phyloP scores from a whole-genome alignment of 2,329 filamentous ascomycete genomes.

The Myriosclerotinia curreyana region DNA sequence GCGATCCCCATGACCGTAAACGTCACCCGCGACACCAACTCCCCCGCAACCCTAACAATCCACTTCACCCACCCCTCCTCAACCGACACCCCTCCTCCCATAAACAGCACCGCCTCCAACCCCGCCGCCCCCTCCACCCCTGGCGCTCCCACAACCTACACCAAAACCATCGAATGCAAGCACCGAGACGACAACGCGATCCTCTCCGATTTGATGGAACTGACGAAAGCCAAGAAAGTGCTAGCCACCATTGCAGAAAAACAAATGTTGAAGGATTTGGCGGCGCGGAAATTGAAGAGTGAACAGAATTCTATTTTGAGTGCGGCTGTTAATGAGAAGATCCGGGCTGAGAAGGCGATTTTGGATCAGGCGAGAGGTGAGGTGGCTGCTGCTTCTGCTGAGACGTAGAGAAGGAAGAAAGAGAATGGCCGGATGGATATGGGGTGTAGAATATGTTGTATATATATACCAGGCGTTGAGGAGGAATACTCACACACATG shows the following conservation, averaged over 20 bases:
- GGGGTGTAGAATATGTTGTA: conserved; percentile 18
- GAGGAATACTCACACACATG: conserved; percentile 18
- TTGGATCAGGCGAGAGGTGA: conserved; percentile 51
- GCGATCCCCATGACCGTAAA: conserved; percentile 77
- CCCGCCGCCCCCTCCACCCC: conserved; percentile 37
- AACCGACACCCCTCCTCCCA: conserved; percentile 19
- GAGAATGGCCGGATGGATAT: neutral
- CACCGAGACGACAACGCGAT: conserved; percentile 59
- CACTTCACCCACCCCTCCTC: conserved; percentile 50
- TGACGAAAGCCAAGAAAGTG: conserved; percentile 59
- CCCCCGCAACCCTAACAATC: conserved; percentile 61
- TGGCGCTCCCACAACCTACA: conserved; percentile 34
- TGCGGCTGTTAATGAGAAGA: conserved; percentile 52
- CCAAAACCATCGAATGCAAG: conserved; percentile 59
- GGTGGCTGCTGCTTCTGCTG: conserved; percentile 17
- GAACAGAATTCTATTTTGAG: conserved; percentile 54
- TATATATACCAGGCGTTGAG: conserved; percentile 31
- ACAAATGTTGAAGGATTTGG: conserved; percentile 55
- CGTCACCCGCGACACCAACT: conserved; percentile 57
- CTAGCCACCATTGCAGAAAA: conserved; percentile 58
- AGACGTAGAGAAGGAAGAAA: conserved; percentile 10
- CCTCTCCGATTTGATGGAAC: conserved; percentile 57
- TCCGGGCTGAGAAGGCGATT: conserved; percentile 60
- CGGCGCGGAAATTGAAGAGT: conserved; percentile 51
- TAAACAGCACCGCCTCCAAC: conserved; percentile 45